phyloP scores from a whole-genome alignment of 139 green algal species.

The Desmodesmus armatus region DNA sequence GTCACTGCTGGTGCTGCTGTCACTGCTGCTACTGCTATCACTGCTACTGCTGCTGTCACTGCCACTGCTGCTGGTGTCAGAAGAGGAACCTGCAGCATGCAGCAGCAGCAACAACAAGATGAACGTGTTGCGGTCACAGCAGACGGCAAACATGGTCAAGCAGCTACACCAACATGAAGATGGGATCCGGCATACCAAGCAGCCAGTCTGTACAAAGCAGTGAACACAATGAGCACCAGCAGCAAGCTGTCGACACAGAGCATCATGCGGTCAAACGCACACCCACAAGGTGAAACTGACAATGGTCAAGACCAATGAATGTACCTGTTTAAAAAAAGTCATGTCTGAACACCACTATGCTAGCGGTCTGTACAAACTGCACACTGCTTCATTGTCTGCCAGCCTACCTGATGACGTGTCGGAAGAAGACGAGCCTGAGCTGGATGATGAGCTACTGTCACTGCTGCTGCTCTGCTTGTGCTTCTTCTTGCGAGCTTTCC shows the following conservation, averaged over 20 bases:
- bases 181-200: too few relatives aligned
- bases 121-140: slow-evolving; percentile 29
- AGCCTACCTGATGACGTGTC: slow-evolving; percentile 20
- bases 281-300: too few relatives aligned
- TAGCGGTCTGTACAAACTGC: too few relatives aligned
- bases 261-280: too few relatives aligned
- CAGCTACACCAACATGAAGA: too few relatives aligned
- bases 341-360: too few relatives aligned
- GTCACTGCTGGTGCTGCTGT: slow-evolving; percentile 31
- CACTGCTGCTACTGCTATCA: slow-evolving; percentile 16
- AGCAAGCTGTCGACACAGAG: too few relatives aligned
- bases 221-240: too few relatives aligned
- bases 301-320: too few relatives aligned
- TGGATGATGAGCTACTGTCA: slow-evolving; percentile 25
- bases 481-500: slow-evolving; percentile 36
- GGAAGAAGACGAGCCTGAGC: slow-evolving; percentile 34
- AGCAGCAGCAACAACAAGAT: neutral
- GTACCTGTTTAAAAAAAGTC: too few relatives aligned
- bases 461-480: slow-evolving; percentile 13
- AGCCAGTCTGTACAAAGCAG: too few relatives aligned
- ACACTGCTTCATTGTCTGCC: too few relatives aligned
- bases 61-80: slow-evolving; percentile 15
- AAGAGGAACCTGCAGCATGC: slow-evolving; percentile 39
- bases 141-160: slow-evolving; percentile 19
- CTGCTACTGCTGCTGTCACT: slow-evolving; percentile 33